Evolutionary conservation across 1,284 basidiomycete species (phyloP).

Genomic region (Ceratobasidium sp.): DNA sequence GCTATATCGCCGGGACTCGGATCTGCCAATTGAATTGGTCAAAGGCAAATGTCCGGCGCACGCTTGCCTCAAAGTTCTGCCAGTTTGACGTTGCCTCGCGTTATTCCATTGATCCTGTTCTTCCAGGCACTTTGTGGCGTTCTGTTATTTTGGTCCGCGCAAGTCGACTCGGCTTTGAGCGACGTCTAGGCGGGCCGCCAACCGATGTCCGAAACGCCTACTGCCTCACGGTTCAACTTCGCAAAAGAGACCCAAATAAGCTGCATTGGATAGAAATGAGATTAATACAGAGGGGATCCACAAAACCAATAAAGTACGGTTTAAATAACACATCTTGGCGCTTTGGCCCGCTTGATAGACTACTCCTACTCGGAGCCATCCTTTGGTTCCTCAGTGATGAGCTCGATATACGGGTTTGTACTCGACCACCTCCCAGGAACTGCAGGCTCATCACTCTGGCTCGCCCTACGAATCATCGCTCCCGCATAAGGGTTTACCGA

Average conservation of each 20-base stretch:
- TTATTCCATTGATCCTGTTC: not conserved
- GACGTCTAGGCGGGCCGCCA: not conserved
- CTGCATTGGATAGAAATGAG: too few species aligned
- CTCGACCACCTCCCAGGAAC: not conserved
- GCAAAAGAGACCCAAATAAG: too few species aligned
- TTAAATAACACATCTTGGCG: too few species aligned
- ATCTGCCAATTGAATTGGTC: not conserved
- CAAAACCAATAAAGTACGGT: too few species aligned
- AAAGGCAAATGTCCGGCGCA: not conserved
- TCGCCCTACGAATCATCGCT: conserved; percentile 26
- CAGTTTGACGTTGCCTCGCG: not conserved
- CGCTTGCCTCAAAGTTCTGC: conserved; percentile 17
- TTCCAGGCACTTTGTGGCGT: conserved; percentile 10
- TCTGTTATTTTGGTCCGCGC: not conserved
- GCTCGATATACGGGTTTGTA: not conserved
- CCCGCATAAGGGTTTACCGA: conserved; percentile 32
- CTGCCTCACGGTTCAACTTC: too few species aligned
- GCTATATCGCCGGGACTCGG: not conserved
- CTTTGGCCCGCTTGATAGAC: too few species aligned
- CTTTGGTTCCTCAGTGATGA: not conserved
- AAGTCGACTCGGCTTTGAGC: not conserved
- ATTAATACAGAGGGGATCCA: too few species aligned
- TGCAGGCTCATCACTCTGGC: not conserved
- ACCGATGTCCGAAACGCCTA: too few species aligned
- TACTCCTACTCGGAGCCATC: conserved; percentile 9